phyloP scores from a whole-genome alignment of 73 alveolate species.

The Paramecium bursaria region DNA sequence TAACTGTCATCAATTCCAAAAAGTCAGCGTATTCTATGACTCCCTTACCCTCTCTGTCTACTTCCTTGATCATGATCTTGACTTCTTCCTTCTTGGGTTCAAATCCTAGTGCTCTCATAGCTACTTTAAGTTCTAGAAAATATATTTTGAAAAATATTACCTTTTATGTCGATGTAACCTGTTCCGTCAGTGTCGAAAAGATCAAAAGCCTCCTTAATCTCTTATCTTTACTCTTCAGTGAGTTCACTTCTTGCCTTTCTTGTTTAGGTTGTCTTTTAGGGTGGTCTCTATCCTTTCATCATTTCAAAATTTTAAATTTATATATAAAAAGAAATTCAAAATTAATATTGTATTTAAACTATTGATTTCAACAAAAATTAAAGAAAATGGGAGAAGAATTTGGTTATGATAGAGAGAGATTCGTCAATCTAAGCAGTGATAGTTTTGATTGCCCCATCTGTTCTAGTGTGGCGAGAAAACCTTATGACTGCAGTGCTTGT shows the following conservation, averaged over 20 bases:
- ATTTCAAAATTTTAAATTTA: too few species aligned
- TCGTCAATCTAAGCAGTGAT: background rate
- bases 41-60: slow-evolving; percentile 89
- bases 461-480: background rate
- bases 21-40: slow-evolving; percentile 90
- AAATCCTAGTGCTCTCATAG: slow-evolving; percentile 99
- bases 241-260: slow-evolving; percentile 80
- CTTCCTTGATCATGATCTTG: slow-evolving; percentile 87
- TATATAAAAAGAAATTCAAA: too few species aligned
- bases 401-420: slow-evolving; percentile 26
- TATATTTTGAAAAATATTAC: background rate
- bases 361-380: slow-evolving; percentile 38
- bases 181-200: slow-evolving; percentile 90
- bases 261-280: slow-evolving; percentile 44
- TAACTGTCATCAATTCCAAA: slow-evolving; percentile 84
- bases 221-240: slow-evolving; percentile 85
- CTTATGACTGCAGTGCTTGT: slow-evolving; percentile 9
- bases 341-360: too few species aligned
- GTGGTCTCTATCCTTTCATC: slow-evolving; percentile 34
- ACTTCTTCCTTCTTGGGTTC: slow-evolving; percentile 99
- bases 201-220: slow-evolving; percentile 87
- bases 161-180: slow-evolving; percentile 95
- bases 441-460: slow-evolving; percentile 29
- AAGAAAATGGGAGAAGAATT: background rate
- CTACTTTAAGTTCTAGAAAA: slow-evolving; percentile 92